Percentiles rank a stretch among this genome's conserved stretches.
Evolutionary conservation across 345 rosid species (phyloP).

Genomic region (Schrenkiella parvula): DNA sequence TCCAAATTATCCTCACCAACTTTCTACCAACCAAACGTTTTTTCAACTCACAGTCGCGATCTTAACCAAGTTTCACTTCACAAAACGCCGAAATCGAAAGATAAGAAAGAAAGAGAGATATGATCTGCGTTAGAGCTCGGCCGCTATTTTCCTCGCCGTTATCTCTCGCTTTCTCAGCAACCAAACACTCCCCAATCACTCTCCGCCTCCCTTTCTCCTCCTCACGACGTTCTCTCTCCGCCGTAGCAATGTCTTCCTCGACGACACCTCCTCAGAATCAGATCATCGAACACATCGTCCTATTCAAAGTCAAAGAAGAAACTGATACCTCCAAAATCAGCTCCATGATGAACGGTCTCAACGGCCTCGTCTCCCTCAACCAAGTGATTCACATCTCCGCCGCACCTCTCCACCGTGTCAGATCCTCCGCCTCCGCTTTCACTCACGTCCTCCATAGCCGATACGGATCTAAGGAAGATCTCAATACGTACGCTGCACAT

Average conservation of each 20-base stretch:
- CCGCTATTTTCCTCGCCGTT: conserved; percentile 19
- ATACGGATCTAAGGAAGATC: conserved; percentile 62
- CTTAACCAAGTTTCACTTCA: neutral
- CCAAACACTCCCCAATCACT: conserved; percentile 4
- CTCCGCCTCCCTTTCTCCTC: conserved; percentile 5
- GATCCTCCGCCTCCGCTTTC: conserved; percentile 48
- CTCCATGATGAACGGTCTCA: conserved; percentile 63
- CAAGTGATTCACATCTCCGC: conserved; percentile 64
- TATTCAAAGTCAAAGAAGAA: conserved; percentile 70
- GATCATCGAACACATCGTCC: conserved; percentile 76
- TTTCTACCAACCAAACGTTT: neutral
- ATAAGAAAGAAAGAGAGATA: neutral
- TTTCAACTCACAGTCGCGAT: neutral
- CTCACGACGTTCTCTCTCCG: conserved; percentile 28
- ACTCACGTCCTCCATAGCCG: conserved; percentile 97
- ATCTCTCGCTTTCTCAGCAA: conserved; percentile 11
- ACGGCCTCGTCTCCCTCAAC: conserved; percentile 55
- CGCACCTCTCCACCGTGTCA: conserved; percentile 48
- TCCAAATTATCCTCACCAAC: neutral
- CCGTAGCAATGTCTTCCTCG: conserved; percentile 31
- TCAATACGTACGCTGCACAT: conserved; percentile 53
- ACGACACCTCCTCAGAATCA: conserved; percentile 35
- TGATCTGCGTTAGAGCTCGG: conserved; percentile 24
- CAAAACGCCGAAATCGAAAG: conserved; percentile 8
- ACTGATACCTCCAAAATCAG: conserved; percentile 48